phyloP scores from a whole-genome alignment of 192 early-diverging fungal species.

The Umbelopsis isabellina region DNA sequence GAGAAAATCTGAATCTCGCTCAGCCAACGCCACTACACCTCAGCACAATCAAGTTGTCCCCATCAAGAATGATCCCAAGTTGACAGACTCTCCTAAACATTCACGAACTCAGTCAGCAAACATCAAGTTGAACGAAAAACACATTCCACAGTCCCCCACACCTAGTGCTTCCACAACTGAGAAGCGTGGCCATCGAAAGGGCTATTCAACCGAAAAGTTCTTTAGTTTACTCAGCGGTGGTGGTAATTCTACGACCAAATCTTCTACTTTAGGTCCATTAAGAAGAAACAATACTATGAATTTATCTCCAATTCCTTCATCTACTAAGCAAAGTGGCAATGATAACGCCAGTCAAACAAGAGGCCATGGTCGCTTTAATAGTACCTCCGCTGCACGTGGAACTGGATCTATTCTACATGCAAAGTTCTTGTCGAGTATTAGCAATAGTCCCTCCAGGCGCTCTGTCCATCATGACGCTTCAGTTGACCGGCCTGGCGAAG shows the following conservation, averaged over 20 bases:
- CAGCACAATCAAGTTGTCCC: slow-evolving; percentile 8
- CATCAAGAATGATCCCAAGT: neutral
- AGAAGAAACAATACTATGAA: slow-evolving; percentile 10
- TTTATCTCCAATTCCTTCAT: slow-evolving; percentile 2
- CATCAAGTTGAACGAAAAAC: neutral
- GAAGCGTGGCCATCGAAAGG: neutral
- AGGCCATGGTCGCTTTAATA: neutral
- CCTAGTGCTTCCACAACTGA: neutral
- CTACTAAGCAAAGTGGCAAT: neutral
- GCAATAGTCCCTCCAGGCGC: neutral
- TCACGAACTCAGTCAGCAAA: neutral
- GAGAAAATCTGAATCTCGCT: neutral
- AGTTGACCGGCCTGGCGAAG: too few species aligned
- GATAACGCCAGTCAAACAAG: neutral
- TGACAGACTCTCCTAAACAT: neutral
- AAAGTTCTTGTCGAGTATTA: slow-evolving; percentile 40
- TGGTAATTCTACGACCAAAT: neutral
- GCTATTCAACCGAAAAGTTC: slow-evolving; percentile 19
- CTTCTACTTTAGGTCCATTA: neutral
- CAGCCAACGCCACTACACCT: neutral
- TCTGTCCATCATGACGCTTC: neutral
- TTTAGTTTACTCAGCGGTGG: neutral
- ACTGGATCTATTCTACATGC: slow-evolving; percentile 37
- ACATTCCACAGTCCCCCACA: neutral
- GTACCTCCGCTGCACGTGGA: neutral